Percentiles rank a stretch among this genome's conserved stretches.
These are phyloP conservation scores for Saturnispora gosingensis DNA, from an alignment of 805 yeast species.

Conservation along the genomic window DNA sequence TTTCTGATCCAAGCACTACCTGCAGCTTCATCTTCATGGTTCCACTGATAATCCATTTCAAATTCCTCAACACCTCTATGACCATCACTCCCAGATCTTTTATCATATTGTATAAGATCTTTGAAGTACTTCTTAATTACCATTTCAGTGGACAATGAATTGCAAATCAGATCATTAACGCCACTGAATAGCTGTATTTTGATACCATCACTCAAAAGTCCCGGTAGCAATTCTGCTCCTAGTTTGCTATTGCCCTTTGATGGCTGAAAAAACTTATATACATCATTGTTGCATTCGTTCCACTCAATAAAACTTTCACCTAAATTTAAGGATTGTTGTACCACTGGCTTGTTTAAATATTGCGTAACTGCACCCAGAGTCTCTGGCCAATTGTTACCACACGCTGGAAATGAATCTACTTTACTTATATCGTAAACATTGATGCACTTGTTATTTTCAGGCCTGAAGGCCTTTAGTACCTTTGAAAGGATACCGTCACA, in stretches of 20 bases:
- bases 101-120: not conserved
- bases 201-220: constrained; percentile 40
- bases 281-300: constrained; percentile 70
- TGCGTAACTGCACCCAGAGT: constrained; percentile 40
- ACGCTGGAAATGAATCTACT: constrained; percentile 66
- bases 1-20: constrained; percentile 42
- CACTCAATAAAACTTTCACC: constrained; percentile 36
- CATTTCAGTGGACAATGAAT: constrained; percentile 63
- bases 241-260: constrained; percentile 38
- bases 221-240: constrained; percentile 59
- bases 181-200: constrained; percentile 78
- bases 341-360: constrained; percentile 40
- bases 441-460: constrained; percentile 39
- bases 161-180: constrained; percentile 82
- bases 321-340: constrained; percentile 43
- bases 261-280: constrained; percentile 44
- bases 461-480: constrained; percentile 25
- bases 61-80: constrained; percentile 6
- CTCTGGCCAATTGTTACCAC: constrained; percentile 92
- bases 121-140: constrained; percentile 45
- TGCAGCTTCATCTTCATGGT: constrained; percentile 30
- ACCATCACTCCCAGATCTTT: not conserved
- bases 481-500: constrained; percentile 36
- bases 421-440: constrained; percentile 79
- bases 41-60: constrained; percentile 31